Base-by-base conservation (phyloP, 805 yeast genomes). In the Kuraishia hungarica region DNA sequence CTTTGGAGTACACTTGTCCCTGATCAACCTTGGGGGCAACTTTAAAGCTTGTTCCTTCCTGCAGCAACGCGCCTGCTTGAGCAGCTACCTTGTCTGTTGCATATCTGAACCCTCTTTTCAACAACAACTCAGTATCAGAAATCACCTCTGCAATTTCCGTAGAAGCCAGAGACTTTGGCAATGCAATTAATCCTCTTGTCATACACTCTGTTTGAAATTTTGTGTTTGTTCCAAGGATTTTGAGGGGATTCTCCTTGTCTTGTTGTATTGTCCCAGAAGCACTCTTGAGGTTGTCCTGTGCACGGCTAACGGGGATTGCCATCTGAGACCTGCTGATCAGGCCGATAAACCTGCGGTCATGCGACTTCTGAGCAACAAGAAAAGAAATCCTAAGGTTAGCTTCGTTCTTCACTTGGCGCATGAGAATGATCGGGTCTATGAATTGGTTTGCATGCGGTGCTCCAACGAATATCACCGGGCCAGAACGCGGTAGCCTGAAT, bases 371-470 rank as follows among this genome's bases (percentile, higher is more conserved):
- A 19, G 85, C 86, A 54, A 81, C 79, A 52, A 81, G 67, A 57
- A 80, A 81, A 23, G 82, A 76, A 48, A 80, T 71, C 39, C 85
- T 61, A 57, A 83, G 67, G 24, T 70, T 64, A 8, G 79, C 70
- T 62, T 78, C 74, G 57, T 74, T 63, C 62, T 75, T 80, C 24
- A 89, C 93, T 65, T 87, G 93, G 51, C 87, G 85, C 87, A 89
- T 85, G 51, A 94, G 74, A 53, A 94, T 79, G 52, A 92, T 73
- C 56, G 84, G 77, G 54, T 81, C 81, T 39, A 92, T 90, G 66
- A 92, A 92, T 71, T 91, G 97, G 69, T 90, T 90, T 7, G 90
- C 90, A 68, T 87, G 92, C 1, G 93, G 93, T 1, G 92, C 92
- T 48, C 86, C 89, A 43, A 87, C 92, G 62, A 86, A 80, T 55